phyloP scores from a whole-genome alignment of 768 basidiomycete genomes.

The Tephrocybe sp. region DNA sequence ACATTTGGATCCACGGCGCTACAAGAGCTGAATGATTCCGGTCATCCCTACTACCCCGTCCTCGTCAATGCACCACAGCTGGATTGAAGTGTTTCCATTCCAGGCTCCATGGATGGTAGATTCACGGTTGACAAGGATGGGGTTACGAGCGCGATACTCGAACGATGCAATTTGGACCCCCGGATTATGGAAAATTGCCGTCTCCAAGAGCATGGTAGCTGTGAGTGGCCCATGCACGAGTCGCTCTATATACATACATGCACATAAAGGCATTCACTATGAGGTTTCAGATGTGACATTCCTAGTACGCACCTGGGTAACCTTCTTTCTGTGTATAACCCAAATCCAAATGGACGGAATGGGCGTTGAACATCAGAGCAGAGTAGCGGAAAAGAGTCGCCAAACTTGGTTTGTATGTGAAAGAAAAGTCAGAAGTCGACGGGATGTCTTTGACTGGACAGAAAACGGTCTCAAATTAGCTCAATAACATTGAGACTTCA shows the following conservation, averaged over 20 bases:
- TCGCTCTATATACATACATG: conserved; percentile 45
- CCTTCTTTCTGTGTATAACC: conserved; percentile 72
- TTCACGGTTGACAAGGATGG: conserved; percentile 50
- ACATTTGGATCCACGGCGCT: not conserved
- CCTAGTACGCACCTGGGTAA: conserved; percentile 53
- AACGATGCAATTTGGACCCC: conserved; percentile 46
- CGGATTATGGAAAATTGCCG: conserved; percentile 48
- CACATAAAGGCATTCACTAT: not conserved
- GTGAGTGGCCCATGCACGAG: conserved; percentile 86
- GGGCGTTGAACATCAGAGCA: conserved; percentile 82
- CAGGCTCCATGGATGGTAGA: conserved; percentile 48
- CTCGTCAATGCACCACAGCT: conserved; percentile 59
- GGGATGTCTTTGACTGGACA: conserved; percentile 52
- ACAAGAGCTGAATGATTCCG: conserved; percentile 37
- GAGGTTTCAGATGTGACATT: not conserved
- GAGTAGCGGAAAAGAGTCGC: conserved; percentile 84
- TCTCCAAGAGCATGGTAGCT: conserved; percentile 74
- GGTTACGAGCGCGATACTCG: conserved; percentile 70
- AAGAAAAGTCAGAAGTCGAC: conserved; percentile 50
- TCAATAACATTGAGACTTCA: not conserved
- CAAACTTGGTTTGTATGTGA: conserved; percentile 62
- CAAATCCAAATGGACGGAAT: conserved; percentile 80
- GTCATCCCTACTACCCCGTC: conserved; percentile 69
- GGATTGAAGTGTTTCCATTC: conserved; percentile 34
- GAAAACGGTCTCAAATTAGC: not conserved